phyloP scores from a whole-genome alignment of 2,329 filamentous ascomycete species.

The Hymenotorrendiella dingleyae region DNA sequence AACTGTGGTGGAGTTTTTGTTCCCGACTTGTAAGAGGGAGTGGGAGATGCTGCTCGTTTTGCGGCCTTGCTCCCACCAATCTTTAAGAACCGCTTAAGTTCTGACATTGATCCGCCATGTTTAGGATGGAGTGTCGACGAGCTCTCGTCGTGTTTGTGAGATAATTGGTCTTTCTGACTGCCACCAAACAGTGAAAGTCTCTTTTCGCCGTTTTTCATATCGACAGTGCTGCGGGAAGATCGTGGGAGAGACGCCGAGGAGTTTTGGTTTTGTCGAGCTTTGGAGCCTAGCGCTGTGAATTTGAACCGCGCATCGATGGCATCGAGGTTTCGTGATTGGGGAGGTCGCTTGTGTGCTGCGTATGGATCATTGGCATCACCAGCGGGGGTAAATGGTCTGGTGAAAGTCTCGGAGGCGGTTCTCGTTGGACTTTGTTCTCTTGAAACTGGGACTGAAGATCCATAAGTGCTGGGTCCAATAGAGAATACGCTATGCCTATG shows the following conservation, averaged over 20 bases:
- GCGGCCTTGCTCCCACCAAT: constrained; percentile 63
- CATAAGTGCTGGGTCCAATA: constrained; percentile 32
- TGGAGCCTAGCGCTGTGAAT: constrained; percentile 61
- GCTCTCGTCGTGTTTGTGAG: constrained; percentile 41
- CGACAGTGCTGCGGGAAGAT: constrained; percentile 27
- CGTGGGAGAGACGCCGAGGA: constrained; percentile 47
- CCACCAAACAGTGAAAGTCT: constrained; percentile 39
- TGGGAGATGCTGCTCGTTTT: constrained; percentile 60
- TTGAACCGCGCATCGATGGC: constrained; percentile 77
- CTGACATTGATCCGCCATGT: constrained; percentile 81
- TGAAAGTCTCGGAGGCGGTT: constrained; percentile 55
- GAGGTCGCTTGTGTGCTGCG: constrained; percentile 70
- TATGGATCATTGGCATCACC: constrained; percentile 83
- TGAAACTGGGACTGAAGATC: constrained; percentile 47
- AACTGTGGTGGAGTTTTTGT: constrained; percentile 42
- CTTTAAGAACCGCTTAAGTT: constrained; percentile 95
- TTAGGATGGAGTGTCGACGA: constrained; percentile 43
- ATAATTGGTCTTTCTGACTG: constrained; percentile 38
- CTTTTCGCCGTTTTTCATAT: constrained; percentile 45
- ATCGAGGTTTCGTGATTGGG: constrained; percentile 58
- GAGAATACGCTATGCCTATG: constrained; percentile 26
- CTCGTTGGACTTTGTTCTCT: constrained; percentile 61
- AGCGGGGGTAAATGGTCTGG: constrained; percentile 70
- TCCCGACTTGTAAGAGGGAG: constrained; percentile 46
- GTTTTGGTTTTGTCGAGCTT: constrained; percentile 55